phyloP scores from a whole-genome alignment of 2,329 filamentous ascomycete genomes.

The Diaporthe sp. region DNA sequence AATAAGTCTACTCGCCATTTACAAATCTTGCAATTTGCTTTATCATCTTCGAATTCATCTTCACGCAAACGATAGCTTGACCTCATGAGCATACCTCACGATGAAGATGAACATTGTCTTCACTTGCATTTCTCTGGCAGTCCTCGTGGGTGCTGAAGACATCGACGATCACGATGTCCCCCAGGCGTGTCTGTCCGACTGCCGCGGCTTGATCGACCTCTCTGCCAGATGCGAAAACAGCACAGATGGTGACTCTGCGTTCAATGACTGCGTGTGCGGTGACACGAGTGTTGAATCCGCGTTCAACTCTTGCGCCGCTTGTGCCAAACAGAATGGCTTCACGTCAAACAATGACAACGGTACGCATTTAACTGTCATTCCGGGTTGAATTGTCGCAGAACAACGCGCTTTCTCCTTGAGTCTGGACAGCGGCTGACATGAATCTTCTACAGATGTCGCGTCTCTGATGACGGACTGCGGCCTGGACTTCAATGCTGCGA shows the following conservation, averaged over 20 bases:
- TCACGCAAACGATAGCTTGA: neutral
- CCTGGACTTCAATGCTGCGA: neutral
- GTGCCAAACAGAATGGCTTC: constrained; percentile 6
- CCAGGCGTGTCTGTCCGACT: neutral
- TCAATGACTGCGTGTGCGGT: neutral
- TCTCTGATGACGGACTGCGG: constrained; percentile 3
- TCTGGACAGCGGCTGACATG: neutral
- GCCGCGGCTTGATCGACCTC: neutral
- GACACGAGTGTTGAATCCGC: neutral
- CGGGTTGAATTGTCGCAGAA: neutral
- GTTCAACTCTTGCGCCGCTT: neutral
- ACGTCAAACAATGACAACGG: neutral
- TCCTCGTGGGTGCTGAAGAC: neutral
- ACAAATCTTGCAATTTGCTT: neutral
- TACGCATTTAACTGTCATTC: neutral
- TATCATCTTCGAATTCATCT: too few relatives aligned
- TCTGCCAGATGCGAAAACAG: neutral
- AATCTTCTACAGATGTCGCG: neutral
- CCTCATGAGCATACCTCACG: too few relatives aligned
- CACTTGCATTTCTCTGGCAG: neutral
- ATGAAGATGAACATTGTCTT: neutral
- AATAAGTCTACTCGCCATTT: neutral
- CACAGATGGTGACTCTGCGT: neutral
- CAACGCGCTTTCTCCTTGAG: neutral
- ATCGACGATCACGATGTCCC: constrained; percentile 4